Percentiles rank a stretch among this genome's conserved stretches.
Conservation (phyloP, 2,329 filamentous ascomycete species). For the Moelleriella libera region DNA sequence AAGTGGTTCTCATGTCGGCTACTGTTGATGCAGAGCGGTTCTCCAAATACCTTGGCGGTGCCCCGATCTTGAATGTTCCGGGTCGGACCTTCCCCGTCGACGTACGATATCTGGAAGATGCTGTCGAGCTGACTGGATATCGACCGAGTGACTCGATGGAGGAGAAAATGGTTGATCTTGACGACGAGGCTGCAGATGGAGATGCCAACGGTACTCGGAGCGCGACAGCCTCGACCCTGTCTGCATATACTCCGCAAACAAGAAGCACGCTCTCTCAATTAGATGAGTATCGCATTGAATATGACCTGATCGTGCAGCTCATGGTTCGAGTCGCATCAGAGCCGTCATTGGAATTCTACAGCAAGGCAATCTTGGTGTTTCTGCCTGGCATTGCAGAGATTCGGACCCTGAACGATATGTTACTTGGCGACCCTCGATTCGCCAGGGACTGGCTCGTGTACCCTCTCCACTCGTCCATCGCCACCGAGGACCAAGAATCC, state of each 20-base stretch:
- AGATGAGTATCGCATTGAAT: slow-evolving; percentile 87
- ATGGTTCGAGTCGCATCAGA: slow-evolving; percentile 63
- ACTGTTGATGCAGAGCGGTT: slow-evolving; percentile 90
- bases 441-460: slow-evolving; percentile 70
- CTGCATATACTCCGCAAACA: slow-evolving; percentile 63
- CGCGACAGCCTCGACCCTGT: slow-evolving; percentile 50
- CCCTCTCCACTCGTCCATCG: slow-evolving; percentile 85
- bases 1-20: slow-evolving; percentile 93
- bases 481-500: slow-evolving; percentile 89
- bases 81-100: slow-evolving; percentile 88
- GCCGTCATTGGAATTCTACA: slow-evolving; percentile 53
- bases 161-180: slow-evolving; percentile 45
- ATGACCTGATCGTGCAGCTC: slow-evolving; percentile 68
- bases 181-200: slow-evolving; percentile 42
- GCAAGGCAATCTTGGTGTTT: slow-evolving; percentile 88
- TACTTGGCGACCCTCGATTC: slow-evolving; percentile 66
- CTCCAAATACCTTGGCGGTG: slow-evolving; percentile 72
- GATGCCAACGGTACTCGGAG: slow-evolving; percentile 37
- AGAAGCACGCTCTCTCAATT: slow-evolving; percentile 60
- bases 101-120: slow-evolving; percentile 82
- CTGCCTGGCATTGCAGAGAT: slow-evolving; percentile 92
- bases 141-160: slow-evolving; percentile 27
- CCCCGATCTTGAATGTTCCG: slow-evolving; percentile 79
- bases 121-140: slow-evolving; percentile 75
- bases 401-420: slow-evolving; percentile 70